Evolutionary conservation across 768 basidiomycete species (phyloP), one percentile per base, ranked within the genome.

Genomic region (Phaeolepiota aurea): DNA sequence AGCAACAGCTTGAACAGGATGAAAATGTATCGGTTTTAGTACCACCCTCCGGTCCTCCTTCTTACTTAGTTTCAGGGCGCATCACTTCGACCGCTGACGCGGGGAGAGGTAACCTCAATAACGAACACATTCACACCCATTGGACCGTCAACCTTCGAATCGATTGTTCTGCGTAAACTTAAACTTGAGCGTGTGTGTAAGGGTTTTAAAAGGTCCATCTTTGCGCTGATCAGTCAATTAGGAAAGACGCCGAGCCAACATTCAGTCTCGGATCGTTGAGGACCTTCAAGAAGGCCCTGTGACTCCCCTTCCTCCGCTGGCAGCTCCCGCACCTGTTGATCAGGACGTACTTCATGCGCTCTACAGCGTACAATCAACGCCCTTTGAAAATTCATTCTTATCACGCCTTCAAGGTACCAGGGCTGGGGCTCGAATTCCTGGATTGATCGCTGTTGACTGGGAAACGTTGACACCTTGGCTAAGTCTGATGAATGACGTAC

Each of bases 391-490:
- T 44, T 87, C 84, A 0, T 87, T 89, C 46, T 57, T 78, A 23
- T 76, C 79, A 36, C 77, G 87, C 11, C 52, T 87, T 10, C 64
- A 69, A 36, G 81, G 80, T 15, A 56, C 57, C 31, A 59, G 46
- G 37, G 48, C 53, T 25, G 41, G 47, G 11, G 50, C 50, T 9
- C n/a, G n/a, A n/a, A 58, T 63, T 23, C 51, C 61, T 9, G 63
- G 59, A 3, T 51, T 72, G 20, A 66, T 87, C 30, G 69, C 76
- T 7, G 63, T 79, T 18, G 85, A 88, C 56, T 88, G 83, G 85
- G 78, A 83, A 54, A 77, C 73, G 3, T 62, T 61, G 30, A 59
- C 84, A 3, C 77, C 82, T 0, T 89, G 87, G 87, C 79, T 80
- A 70, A 59, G 69, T 25, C 69, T 90, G 32, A 83, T 88, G 82